Base-by-base conservation (phyloP, 257 asterid species). In the Ocimum tenuiflorum region DNA sequence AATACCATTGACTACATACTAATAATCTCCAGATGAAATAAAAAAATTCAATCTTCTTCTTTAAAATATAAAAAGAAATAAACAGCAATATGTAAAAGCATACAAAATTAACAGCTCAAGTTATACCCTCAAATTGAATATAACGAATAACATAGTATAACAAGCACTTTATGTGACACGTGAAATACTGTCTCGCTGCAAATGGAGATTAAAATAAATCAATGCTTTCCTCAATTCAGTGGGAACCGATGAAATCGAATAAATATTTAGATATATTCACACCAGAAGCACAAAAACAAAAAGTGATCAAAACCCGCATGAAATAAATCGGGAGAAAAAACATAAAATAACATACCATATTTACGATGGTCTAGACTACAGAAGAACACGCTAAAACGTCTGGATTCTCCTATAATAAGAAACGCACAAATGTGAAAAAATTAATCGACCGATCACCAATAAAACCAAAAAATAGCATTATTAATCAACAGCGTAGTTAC, bases 331-430 rank as follows among this genome's bases (percentile, higher is more conserved):
- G n/a, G n/a, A n/a, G n/a, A n/a, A 19, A 69, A 65, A 1, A 19
- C 11, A 41, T 1, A 41, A 62, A 57, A 22, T 17, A 14, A 63
- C 73, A 12, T 63, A 79, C 84, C 84, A 79, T 79, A 50, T 60
- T 76, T 69, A 61, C 52, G 75, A 43, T 42, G 60, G 27, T 39
- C 57, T 64, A 42, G 60, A 45, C 13, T 38, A 18, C 60, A 54
- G 63, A 61, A 75, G 53, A 15, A 43, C 57, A 42, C 14, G 51
- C 53, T 60, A 42, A 33, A 60, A 46, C 41, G 18, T 15, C 69
- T n/a, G 64, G 54, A 63, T 63, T 67, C 65, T 36, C 65, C 84
- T 75, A 12, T 23, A 60, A 35, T 20, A 53, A 29, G 8, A 4
- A 1, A 19, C 31, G 6, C 33, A 64, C 7, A 39, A 0, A 29